Evolutionary conservation across 306 rosid genomes (phyloP), one percentile per base, ranked within the genome.

Genomic region (Dryas alaskensis): DNA sequence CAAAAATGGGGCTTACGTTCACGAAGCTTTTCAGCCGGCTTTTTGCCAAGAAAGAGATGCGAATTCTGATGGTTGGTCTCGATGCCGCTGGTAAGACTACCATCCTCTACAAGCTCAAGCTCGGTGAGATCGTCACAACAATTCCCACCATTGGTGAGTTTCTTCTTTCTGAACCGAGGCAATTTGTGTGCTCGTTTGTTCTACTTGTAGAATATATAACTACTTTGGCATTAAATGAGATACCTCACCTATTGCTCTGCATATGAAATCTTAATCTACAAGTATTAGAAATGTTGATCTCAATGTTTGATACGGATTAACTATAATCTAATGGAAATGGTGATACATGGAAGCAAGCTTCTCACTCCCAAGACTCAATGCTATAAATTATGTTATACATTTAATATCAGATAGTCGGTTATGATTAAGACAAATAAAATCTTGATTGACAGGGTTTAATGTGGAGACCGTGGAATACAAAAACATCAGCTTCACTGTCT

Each of bases 41-140:
- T 31, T 95, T 95, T 44, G 98, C 99, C 79, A 95, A 95, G 96
- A 95, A 87, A 75, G 99, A 95, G 84, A 95, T 95, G 99, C 81
- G 99, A 81, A 95, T 95, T 83, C 89, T 95, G 84, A 95, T 95
- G 99, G 99, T 95, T 48, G 99, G 99, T 90, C 99, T 95, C 69
- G 99, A 95, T 79, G 99, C 99, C 6, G 99, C 99, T 79, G 99
- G 99, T 92, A 95, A 95, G 92, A 95, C 99, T 57, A 95, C 99
- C 69, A 95, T 95, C 68, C 92, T 95, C 67, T 95, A 95, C 87
- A 95, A 95, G 93, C 99, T 95, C 90, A 95, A 95, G 93, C 99
- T 95, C 66, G 99, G 99, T 43, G 99, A 95, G 89, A 95, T 95
- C 72, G 99, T 95, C 83, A 95, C 99, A 1, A 95, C 99, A 12